These are phyloP conservation scores for Rhinocladiella similis DNA, from an alignment of 2,329 filamentous ascomycete genomes.

Conservation along the genomic window DNA sequence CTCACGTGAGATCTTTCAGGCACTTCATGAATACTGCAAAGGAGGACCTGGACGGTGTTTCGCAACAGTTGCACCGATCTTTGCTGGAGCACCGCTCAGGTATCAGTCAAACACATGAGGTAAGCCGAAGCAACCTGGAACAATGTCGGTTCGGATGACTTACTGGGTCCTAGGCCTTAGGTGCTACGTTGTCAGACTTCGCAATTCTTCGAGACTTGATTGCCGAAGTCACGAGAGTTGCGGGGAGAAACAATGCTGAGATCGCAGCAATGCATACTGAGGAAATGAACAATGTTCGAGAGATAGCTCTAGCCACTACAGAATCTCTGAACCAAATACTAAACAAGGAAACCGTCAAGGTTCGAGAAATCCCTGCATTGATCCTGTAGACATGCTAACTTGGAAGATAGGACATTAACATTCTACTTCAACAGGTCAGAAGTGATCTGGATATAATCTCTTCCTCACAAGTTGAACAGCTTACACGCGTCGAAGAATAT, in stretches of 20 bases:
- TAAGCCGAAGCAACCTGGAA: background rate
- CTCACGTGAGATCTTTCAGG: conserved; percentile 7
- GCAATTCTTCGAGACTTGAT: conserved; percentile 10
- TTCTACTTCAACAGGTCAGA: conserved; percentile 9
- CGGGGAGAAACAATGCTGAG: conserved; percentile 14
- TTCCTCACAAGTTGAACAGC: conserved; percentile 8
- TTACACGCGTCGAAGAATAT: conserved; percentile 5
- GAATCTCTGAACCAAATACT: conserved; percentile 11
- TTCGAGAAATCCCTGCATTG: background rate
- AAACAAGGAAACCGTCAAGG: conserved; percentile 8
- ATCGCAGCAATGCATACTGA: conserved; percentile 13
- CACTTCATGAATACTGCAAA: conserved; percentile 16
- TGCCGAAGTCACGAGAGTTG: conserved; percentile 2
- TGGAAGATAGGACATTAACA: conserved; percentile 8
- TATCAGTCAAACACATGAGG: conserved; percentile 13
- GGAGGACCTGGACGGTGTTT: conserved; percentile 12
- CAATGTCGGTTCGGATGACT: background rate
- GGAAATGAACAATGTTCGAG: conserved; percentile 17
- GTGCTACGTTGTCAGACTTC: conserved; percentile 17
- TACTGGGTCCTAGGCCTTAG: conserved; percentile 10
- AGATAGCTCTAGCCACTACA: conserved; percentile 18
- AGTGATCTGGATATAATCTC: conserved; percentile 7
- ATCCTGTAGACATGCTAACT: background rate
- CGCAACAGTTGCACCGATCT: conserved; percentile 8
- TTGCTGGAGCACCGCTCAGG: conserved; percentile 10